Base-by-base conservation (phyloP, 225 moss, liverwort and hornwort species). In the Ulota crispa region DNA sequence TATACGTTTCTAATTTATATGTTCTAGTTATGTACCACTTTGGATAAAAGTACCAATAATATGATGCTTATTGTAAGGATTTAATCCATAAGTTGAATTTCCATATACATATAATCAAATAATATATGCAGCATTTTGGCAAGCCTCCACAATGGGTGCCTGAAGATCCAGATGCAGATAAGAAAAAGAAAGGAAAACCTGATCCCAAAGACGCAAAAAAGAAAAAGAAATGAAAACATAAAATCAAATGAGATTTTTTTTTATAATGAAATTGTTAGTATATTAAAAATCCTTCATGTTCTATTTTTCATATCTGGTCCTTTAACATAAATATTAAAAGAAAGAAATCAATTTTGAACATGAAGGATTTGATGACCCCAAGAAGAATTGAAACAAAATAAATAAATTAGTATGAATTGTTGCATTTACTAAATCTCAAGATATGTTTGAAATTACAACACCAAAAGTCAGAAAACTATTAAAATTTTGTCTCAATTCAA, bases 131-230 rank as follows among this genome's bases (percentile, higher is more conserved):
- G 91, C 84, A 88, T 73, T 88, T 88, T 81, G 86, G 83, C 8
- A 91, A 91, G 62, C 85, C 83, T 28, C 79, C 73, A 14, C 91
- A 81, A 79, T 83, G 64, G 0, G 0, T 83, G 19, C 59, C 7
- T 15, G 41, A 79, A 39, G 81, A 91, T 68, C 73, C 26, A 13
- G 1, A 85, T 43, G 83, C 10, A 1, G 37, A 83, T 9, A 87
- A 83, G 37, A 85, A 85, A 7, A 82, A 80, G 0, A 76, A 77
- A 30, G 45, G 31, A 62, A 85, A 80, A 18, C 1, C 21, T 24
- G 12, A 73, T 52, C 0, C 34, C 0, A 78, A 80, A 77, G 68
- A 79, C 16, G 57, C 26, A 8, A 84, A 86, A 79, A 88, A 73
- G 5, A 91, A 81, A 5, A 75, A 83, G 4, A 2, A 68, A 36